These are phyloP conservation scores for Knoxia roxburghii DNA, from an alignment of 257 asterid genomes.

Conservation along the genomic window DNA sequence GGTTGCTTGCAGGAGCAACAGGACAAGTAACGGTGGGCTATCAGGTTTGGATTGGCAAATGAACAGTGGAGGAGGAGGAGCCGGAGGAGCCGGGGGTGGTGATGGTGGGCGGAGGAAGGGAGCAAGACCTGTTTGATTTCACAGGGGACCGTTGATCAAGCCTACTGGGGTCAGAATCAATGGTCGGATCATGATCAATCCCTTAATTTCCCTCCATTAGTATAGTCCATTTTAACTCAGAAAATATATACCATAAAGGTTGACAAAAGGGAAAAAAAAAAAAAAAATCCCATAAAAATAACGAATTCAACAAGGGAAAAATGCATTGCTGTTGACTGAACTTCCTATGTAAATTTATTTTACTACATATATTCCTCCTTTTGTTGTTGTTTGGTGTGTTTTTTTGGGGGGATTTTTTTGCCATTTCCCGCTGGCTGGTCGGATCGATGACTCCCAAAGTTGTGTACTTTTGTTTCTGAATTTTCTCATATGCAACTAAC, in stretches of 20 bases:
- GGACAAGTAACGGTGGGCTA: conserved; percentile 28
- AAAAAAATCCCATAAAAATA: neutral
- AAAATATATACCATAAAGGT: conserved; percentile 4
- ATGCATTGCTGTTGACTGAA: conserved; percentile 6
- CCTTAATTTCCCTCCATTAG: conserved; percentile 52
- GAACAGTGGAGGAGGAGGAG: conserved; percentile 26
- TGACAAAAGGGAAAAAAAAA: neutral
- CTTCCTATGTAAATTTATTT: conserved; percentile 20
- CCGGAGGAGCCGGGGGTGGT: conserved; percentile 24
- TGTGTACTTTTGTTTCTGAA: conserved; percentile 3
- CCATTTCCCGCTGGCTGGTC: neutral
- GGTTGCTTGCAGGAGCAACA: conserved; percentile 28
- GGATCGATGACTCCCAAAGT: conserved; percentile 3
- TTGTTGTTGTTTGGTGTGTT: neutral
- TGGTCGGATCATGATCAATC: conserved; percentile 63
- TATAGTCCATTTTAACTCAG: conserved; percentile 18
- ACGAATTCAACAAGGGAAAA: conserved; percentile 1
- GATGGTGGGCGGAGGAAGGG: conserved; percentile 23
- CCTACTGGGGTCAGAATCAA: conserved; percentile 68
- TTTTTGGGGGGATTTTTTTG: neutral
- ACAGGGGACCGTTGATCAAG: conserved; percentile 59
- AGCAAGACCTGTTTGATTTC: conserved; percentile 64
- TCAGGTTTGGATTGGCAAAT: conserved; percentile 47
- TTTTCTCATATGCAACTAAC: conserved; percentile 18
- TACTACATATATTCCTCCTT: neutral